Base-by-base conservation (phyloP, 495 filamentous ascomycete species). In the Trichoderma asperelloides region DNA sequence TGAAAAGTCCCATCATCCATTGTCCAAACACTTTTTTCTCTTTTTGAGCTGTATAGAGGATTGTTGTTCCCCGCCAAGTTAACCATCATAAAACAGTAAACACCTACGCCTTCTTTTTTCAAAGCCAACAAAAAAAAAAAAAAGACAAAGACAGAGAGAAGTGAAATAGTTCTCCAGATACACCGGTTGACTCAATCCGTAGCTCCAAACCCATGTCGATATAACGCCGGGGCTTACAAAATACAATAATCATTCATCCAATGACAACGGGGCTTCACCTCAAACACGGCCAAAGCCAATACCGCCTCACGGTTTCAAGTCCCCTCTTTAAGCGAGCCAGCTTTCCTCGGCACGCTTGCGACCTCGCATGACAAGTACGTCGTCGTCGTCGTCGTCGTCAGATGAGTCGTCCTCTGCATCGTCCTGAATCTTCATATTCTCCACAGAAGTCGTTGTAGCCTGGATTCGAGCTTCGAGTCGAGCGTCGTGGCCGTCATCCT, bases 291-390 rank as follows among this genome's bases (percentile, higher is more conserved):
- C 49, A 55, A 55, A 27, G 49, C 15, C 16, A 25, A 25, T 8
- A 28, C 3, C 11, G 23, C 21, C 21, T 28, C 25, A 2, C 16
- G 21, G 23, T 27, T 18, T 3, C 2, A 30, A 28, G 8, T 9
- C 9, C 30, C 25, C 7, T 41, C 18, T 37, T 69, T 74, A 83
- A 23, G 80, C 80, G 33, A 83, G 74, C 81, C 81, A 83, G 23
- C 78, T 77, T 70, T 83, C 80, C 60, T 83, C 81, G 57, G 80
- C 77, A 62, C 81, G 73, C 68, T 80, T 82, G n/a, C 76, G 72
- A 6, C 80, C 80, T 41, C 77, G 73, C 80, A 83, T 82, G 69
- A 80, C 73, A n/a, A 82, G 68, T 8, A 79, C 81, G 15, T 81
- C 80, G 66, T 81, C 80, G 0, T 81, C 80, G 0, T 75, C 77